These are phyloP conservation scores for Phytopythium kandeliae DNA, from an alignment of 352 stramenopile species.

Conservation along the genomic window DNA sequence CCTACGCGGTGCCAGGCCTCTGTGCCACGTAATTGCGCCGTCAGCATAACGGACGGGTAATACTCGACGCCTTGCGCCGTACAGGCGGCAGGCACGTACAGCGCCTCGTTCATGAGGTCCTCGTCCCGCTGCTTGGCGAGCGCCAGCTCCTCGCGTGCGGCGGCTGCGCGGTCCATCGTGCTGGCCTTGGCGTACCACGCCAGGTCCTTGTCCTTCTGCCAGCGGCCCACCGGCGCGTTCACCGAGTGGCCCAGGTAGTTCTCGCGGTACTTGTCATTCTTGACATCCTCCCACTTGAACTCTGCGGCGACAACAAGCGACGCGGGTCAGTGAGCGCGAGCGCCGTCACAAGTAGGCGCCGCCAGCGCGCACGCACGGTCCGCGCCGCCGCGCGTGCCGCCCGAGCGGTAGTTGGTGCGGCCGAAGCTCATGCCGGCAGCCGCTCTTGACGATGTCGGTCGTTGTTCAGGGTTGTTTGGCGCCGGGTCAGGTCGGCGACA, in stretches of 20 bases:
- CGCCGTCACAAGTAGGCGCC: too few relatives aligned
- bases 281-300: constrained; percentile 93
- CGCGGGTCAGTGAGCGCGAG: too few relatives aligned
- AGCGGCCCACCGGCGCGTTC: constrained; percentile 82
- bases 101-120: constrained; percentile 86
- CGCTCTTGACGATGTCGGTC: background rate
- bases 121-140: constrained; percentile 81
- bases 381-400: constrained; percentile 80
- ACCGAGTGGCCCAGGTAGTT: constrained; percentile 90
- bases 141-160: constrained; percentile 55
- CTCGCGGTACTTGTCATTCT: constrained; percentile 91
- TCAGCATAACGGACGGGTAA: too few relatives aligned
- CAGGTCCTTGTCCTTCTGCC: constrained; percentile 89
- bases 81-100: too few relatives aligned
- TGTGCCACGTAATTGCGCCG: too few relatives aligned
- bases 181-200: constrained; percentile 86
- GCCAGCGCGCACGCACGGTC: constrained; percentile 86
- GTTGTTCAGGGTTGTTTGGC: too few relatives aligned
- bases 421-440: constrained; percentile 66
- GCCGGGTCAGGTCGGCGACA: too few relatives aligned
- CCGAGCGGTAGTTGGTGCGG: constrained; percentile 80
- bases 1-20: constrained; percentile 57
- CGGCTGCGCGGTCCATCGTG: constrained; percentile 41
- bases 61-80: too few relatives aligned
- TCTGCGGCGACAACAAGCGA: constrained; percentile 28